A percentile compares a stretch with the other conserved stretches of the same genome.
Evolutionary conservation across 805 yeast species (phyloP).

Genomic region (Starmerella vaccinii): DNA sequence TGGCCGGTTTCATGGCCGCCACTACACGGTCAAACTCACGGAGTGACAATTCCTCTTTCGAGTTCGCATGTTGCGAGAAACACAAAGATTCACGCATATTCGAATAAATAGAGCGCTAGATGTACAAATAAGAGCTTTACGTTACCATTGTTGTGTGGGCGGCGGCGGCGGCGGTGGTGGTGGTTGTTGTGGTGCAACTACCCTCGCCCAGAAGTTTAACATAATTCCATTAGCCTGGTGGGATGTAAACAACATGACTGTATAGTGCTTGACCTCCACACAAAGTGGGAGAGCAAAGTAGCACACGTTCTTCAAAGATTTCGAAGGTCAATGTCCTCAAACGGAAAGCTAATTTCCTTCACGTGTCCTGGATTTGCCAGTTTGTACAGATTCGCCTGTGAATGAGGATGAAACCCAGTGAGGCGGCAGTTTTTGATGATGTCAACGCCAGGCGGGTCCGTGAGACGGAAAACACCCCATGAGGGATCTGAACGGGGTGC

Average conservation of each 20-base stretch:
- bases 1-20: neutral
- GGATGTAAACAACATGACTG: conserved; percentile 4
- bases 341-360: conserved; percentile 13
- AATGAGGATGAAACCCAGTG: conserved; percentile 54
- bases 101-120: neutral
- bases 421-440: conserved; percentile 43
- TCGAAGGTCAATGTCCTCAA: conserved; percentile 40
- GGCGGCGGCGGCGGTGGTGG: neutral
- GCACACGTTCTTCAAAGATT: neutral
- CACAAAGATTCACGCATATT: neutral
- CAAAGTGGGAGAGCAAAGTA: too few species aligned
- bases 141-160: neutral
- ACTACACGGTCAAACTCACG: neutral
- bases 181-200: neutral
- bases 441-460: conserved; percentile 57
- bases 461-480: conserved; percentile 49
- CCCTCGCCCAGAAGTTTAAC: neutral
- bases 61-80: neutral
- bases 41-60: neutral
- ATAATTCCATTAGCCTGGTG: neutral
- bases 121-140: neutral
- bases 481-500: conserved; percentile 43
- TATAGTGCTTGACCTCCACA: too few species aligned
- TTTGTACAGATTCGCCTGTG: conserved; percentile 41
- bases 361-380: conserved; percentile 22